Evolutionary conservation across 345 rosid species (phyloP), one percentile per base, ranked within the genome.

Genomic region (Eucalyptus pauciflora): DNA sequence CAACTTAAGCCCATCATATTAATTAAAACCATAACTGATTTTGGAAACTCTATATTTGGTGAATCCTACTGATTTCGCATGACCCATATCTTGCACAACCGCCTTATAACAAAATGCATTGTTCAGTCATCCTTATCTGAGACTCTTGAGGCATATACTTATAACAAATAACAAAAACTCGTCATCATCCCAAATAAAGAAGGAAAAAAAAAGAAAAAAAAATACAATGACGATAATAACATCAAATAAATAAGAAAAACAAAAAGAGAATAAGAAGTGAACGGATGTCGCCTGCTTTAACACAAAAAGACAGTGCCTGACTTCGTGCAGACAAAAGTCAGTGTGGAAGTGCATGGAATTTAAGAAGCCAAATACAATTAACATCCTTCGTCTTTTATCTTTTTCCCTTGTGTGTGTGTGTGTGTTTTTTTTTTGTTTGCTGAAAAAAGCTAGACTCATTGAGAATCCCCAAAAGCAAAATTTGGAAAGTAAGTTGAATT

Each of bases 91-190:
- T 69, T 33, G 80, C 45, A 33, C 20, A 41, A 17, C 12, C 4
- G 22, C 12, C 24, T n/a, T n/a, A 64, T 51, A 51, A 51, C 54
- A 51, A 51, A 51, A 17, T 51, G 43, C 45, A 69, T 33, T 31
- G 13, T 69, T 69, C 4, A 5, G 0, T 62, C 0, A 1, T 12
- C 4, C 0, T 17, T 13, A 62, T 62, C 17, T 1, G 1, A 62
- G 2, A 62, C 33, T 27, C n/a, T 4, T 12, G 69, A 13, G 69
- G 33, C 33, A 62, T 62, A 62, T 12, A 12, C 16, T 27, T 5
- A 13, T 62, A 1, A 62, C 33, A 62, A 62, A 29, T 62, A 62
- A 27, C 16, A 62, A 62, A 33, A 33, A 4, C 80, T 69, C 0
- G 7, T 69, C 80, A 17, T 13, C 24, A 33, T 69, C 80, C 45